These are phyloP conservation scores for Ogataea ganodermae DNA, from an alignment of 805 yeast genomes.

Conservation along the genomic window DNA sequence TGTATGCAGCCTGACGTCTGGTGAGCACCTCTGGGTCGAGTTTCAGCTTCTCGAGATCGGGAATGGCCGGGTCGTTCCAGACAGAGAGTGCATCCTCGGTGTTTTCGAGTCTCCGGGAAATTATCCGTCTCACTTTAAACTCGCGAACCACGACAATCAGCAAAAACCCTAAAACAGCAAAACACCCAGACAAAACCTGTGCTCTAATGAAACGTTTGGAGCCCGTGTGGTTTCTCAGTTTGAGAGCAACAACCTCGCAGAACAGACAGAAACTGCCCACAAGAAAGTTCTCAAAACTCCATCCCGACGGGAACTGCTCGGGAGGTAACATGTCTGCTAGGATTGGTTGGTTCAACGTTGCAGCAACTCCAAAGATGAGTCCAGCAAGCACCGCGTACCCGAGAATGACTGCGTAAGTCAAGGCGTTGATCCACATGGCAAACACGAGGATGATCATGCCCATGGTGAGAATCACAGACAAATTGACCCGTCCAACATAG, in stretches of 20 bases:
- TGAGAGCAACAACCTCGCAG: slow-evolving; percentile 35
- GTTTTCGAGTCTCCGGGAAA: slow-evolving; percentile 25
- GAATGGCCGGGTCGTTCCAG: slow-evolving; percentile 1
- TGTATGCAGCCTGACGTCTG: slow-evolving; percentile 20
- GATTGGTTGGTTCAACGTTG: slow-evolving; percentile 33
- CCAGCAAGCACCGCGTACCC: slow-evolving; percentile 47
- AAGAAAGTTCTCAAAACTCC: slow-evolving; percentile 31
- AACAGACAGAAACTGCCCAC: slow-evolving; percentile 32
- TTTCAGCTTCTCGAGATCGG: not conserved
- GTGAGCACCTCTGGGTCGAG: slow-evolving; percentile 9
- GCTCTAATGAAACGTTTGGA: slow-evolving; percentile 53
- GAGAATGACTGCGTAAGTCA: slow-evolving; percentile 36
- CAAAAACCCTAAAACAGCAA: slow-evolving; percentile 44
- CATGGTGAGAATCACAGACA: slow-evolving; percentile 38
- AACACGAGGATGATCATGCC: slow-evolving; percentile 41
- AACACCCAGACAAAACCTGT: slow-evolving; percentile 63
- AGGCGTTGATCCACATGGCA: slow-evolving; percentile 46
- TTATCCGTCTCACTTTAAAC: slow-evolving; percentile 44
- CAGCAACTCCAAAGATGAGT: slow-evolving; percentile 46
- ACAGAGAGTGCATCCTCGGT: slow-evolving; percentile 15
- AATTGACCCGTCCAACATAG: slow-evolving; percentile 48
- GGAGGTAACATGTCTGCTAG: slow-evolving; percentile 33
- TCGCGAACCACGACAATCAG: slow-evolving; percentile 51
- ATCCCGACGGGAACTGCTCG: slow-evolving; percentile 34
- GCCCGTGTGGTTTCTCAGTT: slow-evolving; percentile 22